phyloP scores from a whole-genome alignment of 2,329 filamentous ascomycete species.

The Pseudogymnoascus destructans region DNA sequence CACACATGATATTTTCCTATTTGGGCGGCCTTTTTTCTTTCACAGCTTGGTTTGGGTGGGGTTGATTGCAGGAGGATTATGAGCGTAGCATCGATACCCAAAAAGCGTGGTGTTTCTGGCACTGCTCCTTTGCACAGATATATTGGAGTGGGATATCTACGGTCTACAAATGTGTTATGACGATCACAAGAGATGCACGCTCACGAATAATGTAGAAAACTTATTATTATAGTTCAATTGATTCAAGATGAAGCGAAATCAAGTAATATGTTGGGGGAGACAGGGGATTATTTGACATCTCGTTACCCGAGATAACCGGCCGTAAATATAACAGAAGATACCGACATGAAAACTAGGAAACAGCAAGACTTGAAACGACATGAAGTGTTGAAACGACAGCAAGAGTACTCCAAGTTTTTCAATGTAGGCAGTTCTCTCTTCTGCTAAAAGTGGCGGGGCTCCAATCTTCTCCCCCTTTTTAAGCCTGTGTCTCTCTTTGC shows the following conservation, averaged over 20 bases:
- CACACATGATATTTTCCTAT: constrained; percentile 16
- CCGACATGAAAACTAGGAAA: no score
- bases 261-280: background rate
- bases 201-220: constrained; percentile 8
- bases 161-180: constrained; percentile 7
- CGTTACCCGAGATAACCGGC: no score
- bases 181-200: background rate
- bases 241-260: background rate
- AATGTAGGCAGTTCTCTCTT: no score
- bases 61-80: constrained; percentile 15
- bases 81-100: constrained; percentile 22
- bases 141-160: background rate
- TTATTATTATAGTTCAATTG: background rate
- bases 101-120: constrained; percentile 12
- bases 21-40: constrained; percentile 28
- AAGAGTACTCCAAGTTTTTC: no score
- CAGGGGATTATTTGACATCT: no score
- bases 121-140: constrained; percentile 3
- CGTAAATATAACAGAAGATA: no score
- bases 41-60: constrained; percentile 25
- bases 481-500: no score
- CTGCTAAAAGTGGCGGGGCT: no score
- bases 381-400: no score
- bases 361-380: no score
- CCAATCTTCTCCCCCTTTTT: no score